Evolutionary conservation across 208 protist genomes (phyloP), one percentile per base, ranked within the genome.

Genomic region (Dictyostelium gargantuum): DNA sequence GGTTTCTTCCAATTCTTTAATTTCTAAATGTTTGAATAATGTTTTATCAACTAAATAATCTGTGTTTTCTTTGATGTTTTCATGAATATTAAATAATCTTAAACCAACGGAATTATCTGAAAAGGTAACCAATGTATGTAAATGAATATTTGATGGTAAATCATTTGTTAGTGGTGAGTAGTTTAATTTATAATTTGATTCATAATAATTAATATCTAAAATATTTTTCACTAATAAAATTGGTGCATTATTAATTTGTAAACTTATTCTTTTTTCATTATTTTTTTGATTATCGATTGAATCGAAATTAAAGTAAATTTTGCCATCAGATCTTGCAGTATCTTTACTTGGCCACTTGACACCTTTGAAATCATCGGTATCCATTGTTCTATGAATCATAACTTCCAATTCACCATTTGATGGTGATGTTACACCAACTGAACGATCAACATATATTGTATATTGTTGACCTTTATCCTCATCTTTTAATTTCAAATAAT

Each of bases 331-430:
- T 63, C 68, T 75, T n/a, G 50, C 13, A 40, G 1, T 38, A 42
- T 89, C 82, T 54, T 52, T 75, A 23, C 63, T 46, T 48, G 82
- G 32, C n/a, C 52, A 89, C 4, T 26, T 44, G 17, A 94, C 21
- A n/a, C 93, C 93, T 15, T 81, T 70, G 1, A 46, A 35, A 77
- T 94, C 93, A 84, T 94, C 93, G 15, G 76, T 44, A 6, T 50
- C 1, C 3, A 94, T 52, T 2, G 54, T 80, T 26, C 93, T 23
- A 72, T 93, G 80, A 38, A 94, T n/a, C 93, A 94, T 94, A 29
- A 94, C 50, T 58, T 94, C 93, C 38, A 94, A 32, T 23, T 38
- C 50, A 38, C 91, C 91, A 32, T 54, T 6, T 0, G 11, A 35
- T 48, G 44, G 23, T 6, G 70, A 82, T 13, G 63, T 56, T 61